Percentiles rank a stretch among this genome's conserved stretches.
Conservation (phyloP, 2,329 filamentous ascomycete genomes). For the Ambrosiella cleistominuta region DNA sequence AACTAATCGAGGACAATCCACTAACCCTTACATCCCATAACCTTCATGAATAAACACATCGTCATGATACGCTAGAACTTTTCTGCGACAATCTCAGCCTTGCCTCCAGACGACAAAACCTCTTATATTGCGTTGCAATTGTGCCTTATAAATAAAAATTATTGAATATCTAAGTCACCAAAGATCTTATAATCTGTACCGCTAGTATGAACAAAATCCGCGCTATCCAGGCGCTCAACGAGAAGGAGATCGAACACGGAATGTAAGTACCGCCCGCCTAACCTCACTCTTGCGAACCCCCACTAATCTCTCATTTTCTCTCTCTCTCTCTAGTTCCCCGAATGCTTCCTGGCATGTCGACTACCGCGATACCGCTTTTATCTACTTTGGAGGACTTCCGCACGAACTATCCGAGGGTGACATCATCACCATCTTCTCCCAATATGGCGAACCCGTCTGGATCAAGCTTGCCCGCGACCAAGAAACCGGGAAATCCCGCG, state of each 20-base stretch:
- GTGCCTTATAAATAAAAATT: neutral
- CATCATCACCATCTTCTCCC: conserved; percentile 88
- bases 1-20: too few relatives aligned
- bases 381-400: conserved; percentile 89
- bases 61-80: too few relatives aligned
- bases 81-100: too few relatives aligned
- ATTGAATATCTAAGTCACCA: neutral
- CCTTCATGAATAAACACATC: too few relatives aligned
- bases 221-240: conserved; percentile 81
- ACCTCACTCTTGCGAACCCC: neutral
- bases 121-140: too few relatives aligned
- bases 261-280: conserved; percentile 34
- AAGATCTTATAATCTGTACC: neutral
- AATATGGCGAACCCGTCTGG: conserved; percentile 88
- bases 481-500: conserved; percentile 85
- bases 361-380: conserved; percentile 90
- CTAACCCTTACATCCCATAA: too few relatives aligned
- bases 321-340: conserved; percentile 38
- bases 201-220: conserved; percentile 78
- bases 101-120: too few relatives aligned
- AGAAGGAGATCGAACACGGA: conserved; percentile 80
- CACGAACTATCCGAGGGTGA: conserved; percentile 92
- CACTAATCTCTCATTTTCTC: conserved; percentile 16
- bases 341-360: conserved; percentile 93
- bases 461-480: conserved; percentile 86